Evolutionary conservation across 805 yeast species (phyloP), one percentile per base, ranked within the genome.

Genomic region (Candida bentonensis): DNA sequence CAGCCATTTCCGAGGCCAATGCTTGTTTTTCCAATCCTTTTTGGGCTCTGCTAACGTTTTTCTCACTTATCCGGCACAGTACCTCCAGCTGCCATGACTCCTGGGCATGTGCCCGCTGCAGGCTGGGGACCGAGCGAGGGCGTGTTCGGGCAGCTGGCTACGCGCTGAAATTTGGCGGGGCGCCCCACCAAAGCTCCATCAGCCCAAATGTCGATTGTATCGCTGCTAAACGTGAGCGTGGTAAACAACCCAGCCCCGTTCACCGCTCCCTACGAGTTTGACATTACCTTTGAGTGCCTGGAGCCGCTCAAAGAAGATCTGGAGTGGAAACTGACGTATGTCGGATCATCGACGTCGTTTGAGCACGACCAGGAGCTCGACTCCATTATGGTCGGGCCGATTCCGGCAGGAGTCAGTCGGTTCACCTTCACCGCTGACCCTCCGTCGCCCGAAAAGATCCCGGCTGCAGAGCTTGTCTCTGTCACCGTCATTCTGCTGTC

Each of bases 331-430:
- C 68, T 92, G 46, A 89, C 96, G 1, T 92, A 92, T 54, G 98
- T 92, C 34, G 98, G 99, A 1, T 84, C 95, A 3, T 88, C 96
- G 1, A 74, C 94, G 41, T 86, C 96, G 30, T 62, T 86, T 43
- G 96, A 92, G 51, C 96, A 92, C 55, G 99, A 92, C 61, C 99
- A 92, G 63, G 96, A 88, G 60, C 68, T 92, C 45, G 99, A 92
- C 58, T 87, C 96, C 1, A 78, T 92, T 30, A 66, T 92, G n/a
- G 99, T 92, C 2, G 99, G 99, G 0, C 99, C 99, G 0, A 95
- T 92, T 2, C 99, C 98, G 0, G 95, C 92, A 1, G 99, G 99
- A 1, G 78, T 89, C 34, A 92, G 92, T 59, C 87, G 89, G 62
- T 92, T 92, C 56, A 72, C 88, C 9, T 82, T 92, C 61, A 77